A percentile compares a stretch with the other conserved stretches of the same genome.
Conservation (phyloP, 805 yeast genomes). For the Schwanniomyces vanrijiae region DNA sequence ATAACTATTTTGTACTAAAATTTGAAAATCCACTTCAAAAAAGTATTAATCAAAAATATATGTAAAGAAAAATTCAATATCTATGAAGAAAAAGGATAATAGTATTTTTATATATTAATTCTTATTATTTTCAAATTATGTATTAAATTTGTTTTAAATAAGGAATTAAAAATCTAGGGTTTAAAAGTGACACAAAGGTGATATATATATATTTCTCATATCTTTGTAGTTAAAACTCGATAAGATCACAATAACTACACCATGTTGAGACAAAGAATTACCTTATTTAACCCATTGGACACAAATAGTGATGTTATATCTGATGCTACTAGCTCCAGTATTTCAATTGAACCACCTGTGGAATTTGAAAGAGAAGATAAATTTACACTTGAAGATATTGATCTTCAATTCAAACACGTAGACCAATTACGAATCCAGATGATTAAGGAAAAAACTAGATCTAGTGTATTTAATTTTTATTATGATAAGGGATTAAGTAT, state of each 20-base stretch:
- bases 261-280: constrained; percentile 30
- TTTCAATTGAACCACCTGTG: constrained; percentile 10
- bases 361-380: constrained; percentile 15
- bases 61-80: too few relatives aligned
- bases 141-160: too few relatives aligned
- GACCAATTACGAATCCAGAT: constrained; percentile 20
- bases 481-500: constrained; percentile 27
- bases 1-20: too few relatives aligned
- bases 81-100: too few relatives aligned
- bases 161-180: too few relatives aligned
- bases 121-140: too few relatives aligned
- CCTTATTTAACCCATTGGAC: constrained; percentile 26
- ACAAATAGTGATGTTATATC: constrained; percentile 24
- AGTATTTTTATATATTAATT: too few relatives aligned
- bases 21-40: too few relatives aligned
- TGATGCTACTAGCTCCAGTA: constrained; percentile 10
- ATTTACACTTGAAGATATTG: constrained; percentile 7
- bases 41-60: too few relatives aligned
- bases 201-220: background rate
- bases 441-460: constrained; percentile 6
- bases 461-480: constrained; percentile 26
- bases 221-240: background rate
- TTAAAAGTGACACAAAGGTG: background rate
- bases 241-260: background rate
- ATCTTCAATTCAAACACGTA: constrained; percentile 13